phyloP scores from a whole-genome alignment of 805 yeast species.

The Pichia manshurica region DNA sequence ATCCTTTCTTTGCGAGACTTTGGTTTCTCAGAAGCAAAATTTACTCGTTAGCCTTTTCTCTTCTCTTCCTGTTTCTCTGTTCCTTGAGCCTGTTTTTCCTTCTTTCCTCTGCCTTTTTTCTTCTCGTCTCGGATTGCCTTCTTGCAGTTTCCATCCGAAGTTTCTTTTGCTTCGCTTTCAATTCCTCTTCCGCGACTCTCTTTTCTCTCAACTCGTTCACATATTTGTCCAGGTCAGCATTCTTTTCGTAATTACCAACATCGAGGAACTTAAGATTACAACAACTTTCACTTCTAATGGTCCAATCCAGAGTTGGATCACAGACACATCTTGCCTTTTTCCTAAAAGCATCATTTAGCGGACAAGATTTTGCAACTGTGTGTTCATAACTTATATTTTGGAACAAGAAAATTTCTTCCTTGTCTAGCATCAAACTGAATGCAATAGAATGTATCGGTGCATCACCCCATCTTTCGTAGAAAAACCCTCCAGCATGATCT shows the following conservation, averaged over 20 bases:
- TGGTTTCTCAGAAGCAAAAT: neutral
- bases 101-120: constrained; percentile 11
- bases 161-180: constrained; percentile 6
- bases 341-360: constrained; percentile 55
- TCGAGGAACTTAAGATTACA: constrained; percentile 27
- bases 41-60: neutral
- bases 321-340: constrained; percentile 62
- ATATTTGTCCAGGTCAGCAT: constrained; percentile 24
- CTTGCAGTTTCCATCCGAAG: constrained; percentile 12
- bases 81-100: constrained; percentile 3
- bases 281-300: constrained; percentile 38
- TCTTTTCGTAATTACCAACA: constrained; percentile 17
- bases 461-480: constrained; percentile 90
- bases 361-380: constrained; percentile 75
- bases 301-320: constrained; percentile 62
- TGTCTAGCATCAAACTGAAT: constrained; percentile 42
- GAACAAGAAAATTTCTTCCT: constrained; percentile 66
- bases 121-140: constrained; percentile 8
- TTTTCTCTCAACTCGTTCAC: constrained; percentile 12
- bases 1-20: neutral
- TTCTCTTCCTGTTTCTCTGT: neutral
- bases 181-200: constrained; percentile 5
- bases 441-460: constrained; percentile 49
- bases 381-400: constrained; percentile 79
- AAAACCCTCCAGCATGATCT: constrained; percentile 71